Percentiles rank a stretch among this genome's conserved stretches.
phyloP scores from a whole-genome alignment of 257 asterid species.

The Fraxinus pennsylvanica region DNA sequence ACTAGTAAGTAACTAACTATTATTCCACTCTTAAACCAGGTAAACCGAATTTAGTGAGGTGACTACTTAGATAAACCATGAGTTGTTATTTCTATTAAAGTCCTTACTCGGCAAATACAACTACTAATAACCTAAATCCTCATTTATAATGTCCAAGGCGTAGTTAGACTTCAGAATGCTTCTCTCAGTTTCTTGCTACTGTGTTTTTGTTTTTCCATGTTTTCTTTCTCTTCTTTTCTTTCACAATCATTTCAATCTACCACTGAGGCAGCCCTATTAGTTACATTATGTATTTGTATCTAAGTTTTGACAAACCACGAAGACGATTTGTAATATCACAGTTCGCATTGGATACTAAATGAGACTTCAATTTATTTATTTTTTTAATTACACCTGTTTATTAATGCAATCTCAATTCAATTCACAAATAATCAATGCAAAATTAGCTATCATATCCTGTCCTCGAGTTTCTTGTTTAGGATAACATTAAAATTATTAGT shows the following conservation, averaged over 20 bases:
- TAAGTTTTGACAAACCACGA: background rate
- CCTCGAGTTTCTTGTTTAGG: background rate
- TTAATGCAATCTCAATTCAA: background rate
- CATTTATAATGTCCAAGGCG: background rate
- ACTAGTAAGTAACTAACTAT: background rate
- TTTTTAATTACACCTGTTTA: too few species aligned
- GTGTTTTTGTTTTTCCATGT: background rate
- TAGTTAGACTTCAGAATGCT: background rate
- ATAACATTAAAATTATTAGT: background rate
- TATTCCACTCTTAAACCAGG: background rate
- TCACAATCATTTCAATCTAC: background rate
- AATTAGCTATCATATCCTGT: background rate
- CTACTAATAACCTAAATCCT: background rate
- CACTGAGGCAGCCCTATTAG: background rate
- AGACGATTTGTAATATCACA: background rate
- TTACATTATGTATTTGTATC: too few species aligned
- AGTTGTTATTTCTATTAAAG: too few species aligned
- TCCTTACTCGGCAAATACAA: too few species aligned
- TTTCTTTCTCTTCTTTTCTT: too few species aligned
- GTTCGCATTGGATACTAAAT: background rate
- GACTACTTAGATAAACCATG: background rate
- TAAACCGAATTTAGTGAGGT: background rate
- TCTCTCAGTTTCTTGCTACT: background rate
- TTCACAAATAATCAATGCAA: background rate
- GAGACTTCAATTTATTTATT: background rate